These are phyloP conservation scores for Simplicillium aogashimaense DNA, from an alignment of 2,329 filamentous ascomycete species.

Conservation along the genomic window DNA sequence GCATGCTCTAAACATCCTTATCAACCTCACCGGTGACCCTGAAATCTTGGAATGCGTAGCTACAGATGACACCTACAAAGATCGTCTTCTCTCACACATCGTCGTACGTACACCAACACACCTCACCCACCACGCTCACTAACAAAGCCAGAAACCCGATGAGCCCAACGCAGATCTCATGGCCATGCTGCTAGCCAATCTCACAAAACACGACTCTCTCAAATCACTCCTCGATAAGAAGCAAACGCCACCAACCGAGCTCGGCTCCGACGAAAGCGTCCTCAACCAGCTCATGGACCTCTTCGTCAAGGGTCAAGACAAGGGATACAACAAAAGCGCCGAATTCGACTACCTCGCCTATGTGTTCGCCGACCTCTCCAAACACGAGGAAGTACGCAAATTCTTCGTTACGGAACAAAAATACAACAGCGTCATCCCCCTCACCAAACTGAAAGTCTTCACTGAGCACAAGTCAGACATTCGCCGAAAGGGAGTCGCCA, in stretches of 20 bases:
- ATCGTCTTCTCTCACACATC: slow-evolving; percentile 61
- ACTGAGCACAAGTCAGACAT: slow-evolving; percentile 81
- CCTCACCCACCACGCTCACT: not conserved
- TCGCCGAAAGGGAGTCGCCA: slow-evolving; percentile 86
- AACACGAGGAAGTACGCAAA: slow-evolving; percentile 62
- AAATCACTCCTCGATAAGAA: slow-evolving; percentile 59
- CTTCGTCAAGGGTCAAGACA: slow-evolving; percentile 85
- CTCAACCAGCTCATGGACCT: slow-evolving; percentile 91
- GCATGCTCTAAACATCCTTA: slow-evolving; percentile 80
- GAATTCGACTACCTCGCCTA: slow-evolving; percentile 92
- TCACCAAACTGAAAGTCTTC: slow-evolving; percentile 89
- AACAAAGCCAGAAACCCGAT: slow-evolving; percentile 44
- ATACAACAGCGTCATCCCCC: slow-evolving; percentile 76
- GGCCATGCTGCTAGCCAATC: slow-evolving; percentile 87
- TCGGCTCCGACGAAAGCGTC: slow-evolving; percentile 62
- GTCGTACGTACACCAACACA: slow-evolving; percentile 45
- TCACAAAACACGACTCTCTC: slow-evolving; percentile 70
- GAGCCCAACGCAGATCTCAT: slow-evolving; percentile 78
- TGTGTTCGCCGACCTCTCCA: slow-evolving; percentile 85
- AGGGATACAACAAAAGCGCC: slow-evolving; percentile 72
- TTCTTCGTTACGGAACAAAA: slow-evolving; percentile 66
- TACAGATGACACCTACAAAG: slow-evolving; percentile 72
- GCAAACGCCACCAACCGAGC: slow-evolving; percentile 56
- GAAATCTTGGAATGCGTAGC: slow-evolving; percentile 66
- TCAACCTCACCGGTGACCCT: slow-evolving; percentile 72